Conservation (phyloP, 2,329 filamentous ascomycete species). For the Epichloe amarillans region DNA sequence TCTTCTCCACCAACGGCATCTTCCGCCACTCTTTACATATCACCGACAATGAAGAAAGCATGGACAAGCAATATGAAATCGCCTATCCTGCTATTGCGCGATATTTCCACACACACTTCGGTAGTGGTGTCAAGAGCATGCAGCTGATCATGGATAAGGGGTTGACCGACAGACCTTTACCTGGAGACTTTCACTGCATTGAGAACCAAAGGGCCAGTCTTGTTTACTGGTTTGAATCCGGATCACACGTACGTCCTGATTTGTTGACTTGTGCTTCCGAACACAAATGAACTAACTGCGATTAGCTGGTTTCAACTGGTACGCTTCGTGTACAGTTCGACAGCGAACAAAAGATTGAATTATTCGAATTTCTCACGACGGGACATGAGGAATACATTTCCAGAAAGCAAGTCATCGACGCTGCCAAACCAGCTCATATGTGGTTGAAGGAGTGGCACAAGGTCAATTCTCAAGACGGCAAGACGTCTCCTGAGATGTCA, state of each 20-base stretch:
- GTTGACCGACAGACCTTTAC: constrained; percentile 39
- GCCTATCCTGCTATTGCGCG: constrained; percentile 67
- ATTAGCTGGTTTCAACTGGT: constrained; percentile 63
- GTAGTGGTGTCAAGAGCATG: constrained; percentile 72
- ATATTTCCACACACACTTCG: constrained; percentile 83
- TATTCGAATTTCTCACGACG: constrained; percentile 67
- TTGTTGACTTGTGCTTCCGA: not conserved
- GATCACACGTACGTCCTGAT: constrained; percentile 54
- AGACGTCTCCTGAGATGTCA: constrained; percentile 51
- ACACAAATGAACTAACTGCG: not conserved
- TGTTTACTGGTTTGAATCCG: constrained; percentile 79
- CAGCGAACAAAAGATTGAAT: constrained; percentile 63
- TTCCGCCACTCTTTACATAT: constrained; percentile 59
- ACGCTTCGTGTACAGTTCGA: constrained; percentile 70
- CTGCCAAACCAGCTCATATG: constrained; percentile 46
- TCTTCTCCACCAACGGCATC: constrained; percentile 67
- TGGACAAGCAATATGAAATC: constrained; percentile 76
- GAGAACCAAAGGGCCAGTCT: constrained; percentile 67
- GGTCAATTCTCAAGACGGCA: constrained; percentile 42
- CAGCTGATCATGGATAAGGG: constrained; percentile 71
- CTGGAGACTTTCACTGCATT: constrained; percentile 56
- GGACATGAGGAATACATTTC: constrained; percentile 76
- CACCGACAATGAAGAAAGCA: constrained; percentile 40
- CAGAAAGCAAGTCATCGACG: constrained; percentile 48
- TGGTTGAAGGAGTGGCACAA: constrained; percentile 55